A percentile compares a stretch with the other conserved stretches of the same genome.
These are phyloP conservation scores for Ligustrum vulgare DNA, from an alignment of 257 asterid species.

Conservation along the genomic window DNA sequence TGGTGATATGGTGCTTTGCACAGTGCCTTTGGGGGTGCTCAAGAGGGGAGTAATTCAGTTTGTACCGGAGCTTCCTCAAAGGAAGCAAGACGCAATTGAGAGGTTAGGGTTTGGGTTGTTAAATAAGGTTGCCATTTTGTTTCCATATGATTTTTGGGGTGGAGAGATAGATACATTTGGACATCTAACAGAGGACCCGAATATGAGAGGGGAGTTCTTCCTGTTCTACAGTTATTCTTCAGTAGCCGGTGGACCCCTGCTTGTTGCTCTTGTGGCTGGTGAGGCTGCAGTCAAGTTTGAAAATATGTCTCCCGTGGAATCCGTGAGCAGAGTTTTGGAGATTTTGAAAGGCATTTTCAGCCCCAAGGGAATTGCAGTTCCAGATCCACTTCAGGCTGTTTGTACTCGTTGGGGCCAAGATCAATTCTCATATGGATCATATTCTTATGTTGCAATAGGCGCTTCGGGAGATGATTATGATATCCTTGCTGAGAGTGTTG, in stretches of 20 bases:
- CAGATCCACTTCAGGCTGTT: constrained; percentile 85
- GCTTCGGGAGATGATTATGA: constrained; percentile 98
- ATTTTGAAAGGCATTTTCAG: constrained; percentile 86
- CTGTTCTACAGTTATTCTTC: constrained; percentile 87
- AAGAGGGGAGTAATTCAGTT: constrained; percentile 74
- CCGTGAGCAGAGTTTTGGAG: constrained; percentile 74
- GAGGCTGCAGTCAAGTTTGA: constrained; percentile 93
- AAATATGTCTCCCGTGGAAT: constrained; percentile 73
- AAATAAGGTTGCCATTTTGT: constrained; percentile 90
- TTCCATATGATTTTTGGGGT: constrained; percentile 99
- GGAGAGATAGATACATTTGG: constrained; percentile 98
- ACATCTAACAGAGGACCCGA: constrained; percentile 81
- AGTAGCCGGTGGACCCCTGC: constrained; percentile 97
- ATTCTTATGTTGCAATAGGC: constrained; percentile 92
- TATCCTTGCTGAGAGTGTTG: constrained; percentile 83
- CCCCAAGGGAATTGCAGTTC: constrained; percentile 97
- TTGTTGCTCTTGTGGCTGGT: constrained; percentile 93
- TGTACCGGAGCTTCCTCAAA: constrained; percentile 83
- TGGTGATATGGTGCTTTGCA: constrained; percentile 87
- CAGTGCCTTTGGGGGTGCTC: constrained; percentile 86
- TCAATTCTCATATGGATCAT: constrained; percentile 82
- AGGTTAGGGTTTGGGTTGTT: constrained; percentile 90
- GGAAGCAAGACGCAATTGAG: constrained; percentile 81
- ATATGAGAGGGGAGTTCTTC: constrained; percentile 91
- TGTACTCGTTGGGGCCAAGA: constrained; percentile 99